These are phyloP conservation scores for Thymus quinquecostatus DNA, from an alignment of 257 asterid genomes.

Conservation along the genomic window DNA sequence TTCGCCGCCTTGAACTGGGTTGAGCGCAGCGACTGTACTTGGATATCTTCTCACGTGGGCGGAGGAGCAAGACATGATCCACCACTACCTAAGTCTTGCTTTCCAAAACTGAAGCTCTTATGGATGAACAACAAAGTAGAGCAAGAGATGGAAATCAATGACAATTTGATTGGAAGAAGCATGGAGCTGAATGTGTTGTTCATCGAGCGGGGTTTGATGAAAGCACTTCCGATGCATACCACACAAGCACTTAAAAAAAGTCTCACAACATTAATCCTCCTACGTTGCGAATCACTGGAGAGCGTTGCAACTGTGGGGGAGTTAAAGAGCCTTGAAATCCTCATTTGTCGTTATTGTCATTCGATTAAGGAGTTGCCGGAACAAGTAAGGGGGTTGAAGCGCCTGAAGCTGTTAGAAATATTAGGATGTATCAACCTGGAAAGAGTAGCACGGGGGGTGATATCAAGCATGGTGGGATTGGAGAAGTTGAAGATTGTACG, in stretches of 20 bases:
- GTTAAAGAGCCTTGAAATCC: conserved; percentile 17
- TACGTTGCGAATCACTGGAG: not conserved
- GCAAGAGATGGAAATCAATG: not conserved
- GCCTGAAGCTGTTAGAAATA: conserved; percentile 3
- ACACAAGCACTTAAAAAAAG: not conserved
- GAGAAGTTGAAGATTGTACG: not conserved
- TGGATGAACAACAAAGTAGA: not conserved
- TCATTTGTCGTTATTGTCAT: not conserved
- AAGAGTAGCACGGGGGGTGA: conserved; percentile 12
- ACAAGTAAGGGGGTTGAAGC: not conserved
- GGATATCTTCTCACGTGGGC: not conserved
- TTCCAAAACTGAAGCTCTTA: conserved; percentile 20
- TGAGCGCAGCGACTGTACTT: not conserved
- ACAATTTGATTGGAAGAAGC: not conserved
- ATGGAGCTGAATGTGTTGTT: conserved; percentile 20
- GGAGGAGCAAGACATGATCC: not conserved
- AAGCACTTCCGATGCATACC: not conserved
- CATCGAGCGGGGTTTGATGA: not conserved
- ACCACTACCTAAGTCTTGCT: too few relatives aligned
- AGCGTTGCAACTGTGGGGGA: conserved; percentile 7
- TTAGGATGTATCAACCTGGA: not conserved
- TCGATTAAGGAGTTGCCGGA: not conserved
- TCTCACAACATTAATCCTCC: too few relatives aligned
- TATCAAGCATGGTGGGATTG: too few relatives aligned
- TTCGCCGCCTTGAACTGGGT: not conserved